Percentiles rank a stretch among this genome's conserved stretches.
Evolutionary conservation across 139 green algal species (phyloP).

Genomic region (Mesotaenium endlicherianum): DNA sequence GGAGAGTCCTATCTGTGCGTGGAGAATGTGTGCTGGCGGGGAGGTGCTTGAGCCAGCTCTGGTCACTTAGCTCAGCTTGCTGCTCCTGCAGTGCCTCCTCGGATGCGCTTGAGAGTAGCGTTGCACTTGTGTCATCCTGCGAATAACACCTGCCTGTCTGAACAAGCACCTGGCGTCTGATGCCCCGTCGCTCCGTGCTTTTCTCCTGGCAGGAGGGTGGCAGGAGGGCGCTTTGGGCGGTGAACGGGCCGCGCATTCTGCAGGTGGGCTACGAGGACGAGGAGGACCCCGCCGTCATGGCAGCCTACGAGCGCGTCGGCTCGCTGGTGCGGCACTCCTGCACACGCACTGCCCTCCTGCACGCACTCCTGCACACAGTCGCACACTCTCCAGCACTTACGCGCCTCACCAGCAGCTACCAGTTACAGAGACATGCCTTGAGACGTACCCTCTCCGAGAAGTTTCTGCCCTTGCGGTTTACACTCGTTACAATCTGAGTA

Average conservation of each 20-base stretch:
- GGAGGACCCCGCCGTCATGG: constrained; percentile 26
- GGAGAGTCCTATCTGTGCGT: no score
- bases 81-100: not conserved
- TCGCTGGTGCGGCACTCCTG: constrained; percentile 30
- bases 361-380: no score
- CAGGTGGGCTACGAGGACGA: constrained; percentile 51
- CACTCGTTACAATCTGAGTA: no score
- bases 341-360: no score
- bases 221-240: constrained; percentile 65
- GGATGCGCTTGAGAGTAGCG: not conserved
- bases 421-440: no score
- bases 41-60: not conserved
- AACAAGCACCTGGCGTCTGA: no score
- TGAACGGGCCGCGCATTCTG: constrained; percentile 64
- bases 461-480: no score
- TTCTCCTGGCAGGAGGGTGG: constrained; percentile 52
- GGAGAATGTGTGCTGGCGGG: no score
- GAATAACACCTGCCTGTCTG: not conserved
- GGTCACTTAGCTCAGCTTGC: not conserved
- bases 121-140: not conserved
- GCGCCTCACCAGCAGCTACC: no score
- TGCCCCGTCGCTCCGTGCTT: no score
- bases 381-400: no score
- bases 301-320: constrained; percentile 23
- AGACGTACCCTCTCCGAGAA: no score